Percentiles rank a stretch among this genome's conserved stretches.
Conservation (phyloP, 176 grass and related monocot species). For the Zoysia pacifica region DNA sequence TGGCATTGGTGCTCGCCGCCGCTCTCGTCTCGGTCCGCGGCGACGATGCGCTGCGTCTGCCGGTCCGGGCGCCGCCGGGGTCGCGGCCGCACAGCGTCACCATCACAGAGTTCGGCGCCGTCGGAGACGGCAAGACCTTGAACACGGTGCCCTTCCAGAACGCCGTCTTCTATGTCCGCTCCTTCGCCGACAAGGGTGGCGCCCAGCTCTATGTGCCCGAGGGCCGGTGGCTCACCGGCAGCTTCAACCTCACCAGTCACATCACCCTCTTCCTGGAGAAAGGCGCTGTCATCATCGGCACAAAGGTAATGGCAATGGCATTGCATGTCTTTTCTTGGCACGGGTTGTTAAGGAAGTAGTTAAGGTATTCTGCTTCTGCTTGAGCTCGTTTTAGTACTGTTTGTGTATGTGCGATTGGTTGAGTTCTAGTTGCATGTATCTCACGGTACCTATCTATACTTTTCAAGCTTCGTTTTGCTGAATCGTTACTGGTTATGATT, state of each 20-base stretch:
- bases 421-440: constrained; percentile 37
- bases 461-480: constrained; percentile 47
- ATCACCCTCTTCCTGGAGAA: constrained; percentile 85
- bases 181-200: constrained; percentile 89
- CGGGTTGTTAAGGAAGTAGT: constrained; percentile 37
- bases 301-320: constrained; percentile 46
- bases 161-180: constrained; percentile 84
- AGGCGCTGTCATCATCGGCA: constrained; percentile 67
- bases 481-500: constrained; percentile 40
- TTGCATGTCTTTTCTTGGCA: constrained; percentile 12
- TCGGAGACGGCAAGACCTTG: constrained; percentile 74
- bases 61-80: constrained; percentile 27
- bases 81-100: constrained; percentile 81
- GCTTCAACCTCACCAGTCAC: constrained; percentile 93
- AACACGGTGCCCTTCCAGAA: constrained; percentile 94
- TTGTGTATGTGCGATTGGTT: neutral
- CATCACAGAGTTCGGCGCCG: constrained; percentile 91
- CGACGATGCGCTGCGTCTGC: constrained; percentile 27
- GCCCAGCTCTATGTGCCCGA: constrained; percentile 89
- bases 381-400: constrained; percentile 15
- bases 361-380: constrained; percentile 26
- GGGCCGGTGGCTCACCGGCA: constrained; percentile 91
- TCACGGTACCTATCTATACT: constrained; percentile 40
- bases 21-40: constrained; percentile 17
- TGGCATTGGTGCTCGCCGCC: constrained; percentile 47